phyloP scores from a whole-genome alignment of 257 asterid species.

The Gynochthodes officinalis region DNA sequence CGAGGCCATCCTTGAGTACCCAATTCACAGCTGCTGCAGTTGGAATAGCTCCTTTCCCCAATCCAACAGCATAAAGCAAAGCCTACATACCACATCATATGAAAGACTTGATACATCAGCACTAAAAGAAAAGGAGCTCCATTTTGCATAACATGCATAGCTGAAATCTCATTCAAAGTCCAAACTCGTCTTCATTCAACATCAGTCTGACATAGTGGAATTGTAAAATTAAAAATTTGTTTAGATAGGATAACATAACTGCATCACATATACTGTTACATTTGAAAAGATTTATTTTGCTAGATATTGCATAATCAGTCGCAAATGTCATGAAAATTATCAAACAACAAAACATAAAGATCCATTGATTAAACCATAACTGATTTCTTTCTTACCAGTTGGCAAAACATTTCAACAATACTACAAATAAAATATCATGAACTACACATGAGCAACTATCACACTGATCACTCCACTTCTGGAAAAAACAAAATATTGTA shows the following conservation, averaged over 20 bases:
- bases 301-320: conserved; percentile 1
- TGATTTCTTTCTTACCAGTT: background rate
- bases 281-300: background rate
- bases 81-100: conserved; percentile 40
- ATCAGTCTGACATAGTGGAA: background rate
- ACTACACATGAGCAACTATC: conserved; percentile 8
- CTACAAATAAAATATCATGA: background rate
- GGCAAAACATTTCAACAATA: background rate
- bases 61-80: conserved; percentile 92
- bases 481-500: background rate
- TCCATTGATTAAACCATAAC: background rate
- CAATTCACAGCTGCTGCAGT: conserved; percentile 97
- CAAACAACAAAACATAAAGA: background rate
- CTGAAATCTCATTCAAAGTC: background rate
- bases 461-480: background rate
- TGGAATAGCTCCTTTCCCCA: conserved; percentile 98
- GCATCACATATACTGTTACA: background rate
- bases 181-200: background rate
- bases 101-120: conserved; percentile 1
- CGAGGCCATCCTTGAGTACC: conserved; percentile 98
- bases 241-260: background rate
- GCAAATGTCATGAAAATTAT: background rate
- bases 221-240: background rate
- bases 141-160: too few relatives aligned
- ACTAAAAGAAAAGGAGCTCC: background rate